Evolutionary conservation across 2,329 filamentous ascomycete species (phyloP).

Genomic region (Ophioceras dolichostomum): DNA sequence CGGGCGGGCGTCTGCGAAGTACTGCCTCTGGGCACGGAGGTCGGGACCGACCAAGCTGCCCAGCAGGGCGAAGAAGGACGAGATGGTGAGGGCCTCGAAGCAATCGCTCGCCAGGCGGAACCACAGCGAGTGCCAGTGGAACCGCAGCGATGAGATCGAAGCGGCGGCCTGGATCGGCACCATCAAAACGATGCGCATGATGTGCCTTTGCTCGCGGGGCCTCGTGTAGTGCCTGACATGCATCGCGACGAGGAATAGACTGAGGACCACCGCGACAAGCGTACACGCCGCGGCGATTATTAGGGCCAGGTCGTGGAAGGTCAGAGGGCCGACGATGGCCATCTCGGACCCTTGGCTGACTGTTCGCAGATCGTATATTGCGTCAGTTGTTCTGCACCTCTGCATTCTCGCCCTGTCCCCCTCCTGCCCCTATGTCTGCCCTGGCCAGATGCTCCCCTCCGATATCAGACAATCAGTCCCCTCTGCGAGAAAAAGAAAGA

Average conservation of each 20-base stretch:
- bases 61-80: conserved; percentile 73
- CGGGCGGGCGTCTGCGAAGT: conserved; percentile 57
- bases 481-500: no score
- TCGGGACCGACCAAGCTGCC: conserved; percentile 71
- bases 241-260: conserved; percentile 43
- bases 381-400: conserved; percentile 5
- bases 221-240: conserved; percentile 50
- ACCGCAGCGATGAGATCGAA: conserved; percentile 60
- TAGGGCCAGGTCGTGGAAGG: conserved; percentile 42
- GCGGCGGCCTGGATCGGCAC: conserved; percentile 69
- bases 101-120: conserved; percentile 72
- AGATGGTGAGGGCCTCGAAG: conserved; percentile 82
- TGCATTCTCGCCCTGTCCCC: no score
- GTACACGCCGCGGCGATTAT: conserved; percentile 36
- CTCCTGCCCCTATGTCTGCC: no score
- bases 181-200: conserved; percentile 84
- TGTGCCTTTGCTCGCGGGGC: conserved; percentile 49
- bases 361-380: no score
- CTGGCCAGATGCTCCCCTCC: no score
- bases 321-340: conserved; percentile 32
- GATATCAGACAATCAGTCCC: no score
- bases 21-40: conserved; percentile 70
- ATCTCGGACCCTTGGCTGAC: conserved; percentile 32
- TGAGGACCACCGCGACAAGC: conserved; percentile 36
- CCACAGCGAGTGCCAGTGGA: conserved; percentile 69